phyloP scores from a whole-genome alignment of 192 early-diverging fungal species.

The Coemansia sp. region DNA sequence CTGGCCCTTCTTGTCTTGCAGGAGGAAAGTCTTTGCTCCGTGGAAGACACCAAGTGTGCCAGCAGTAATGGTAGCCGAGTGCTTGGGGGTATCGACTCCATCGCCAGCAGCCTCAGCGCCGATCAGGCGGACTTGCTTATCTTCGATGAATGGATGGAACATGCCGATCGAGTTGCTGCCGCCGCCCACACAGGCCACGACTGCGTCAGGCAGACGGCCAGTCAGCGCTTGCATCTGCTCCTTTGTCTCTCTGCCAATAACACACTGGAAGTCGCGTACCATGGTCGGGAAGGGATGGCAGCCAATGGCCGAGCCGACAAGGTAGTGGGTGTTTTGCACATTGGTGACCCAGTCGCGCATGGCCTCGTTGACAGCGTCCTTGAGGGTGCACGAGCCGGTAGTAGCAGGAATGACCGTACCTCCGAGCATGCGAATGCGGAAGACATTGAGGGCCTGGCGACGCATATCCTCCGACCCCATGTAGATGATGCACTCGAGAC shows the following conservation, averaged over 20 bases:
- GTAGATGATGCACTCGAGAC: constrained; percentile 93
- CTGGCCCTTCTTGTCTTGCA: constrained; percentile 96
- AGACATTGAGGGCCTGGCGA: constrained; percentile 93
- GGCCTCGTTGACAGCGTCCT: constrained; percentile 99
- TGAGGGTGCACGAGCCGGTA: constrained; percentile 79
- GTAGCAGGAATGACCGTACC: constrained; percentile 85
- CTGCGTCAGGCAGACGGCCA: constrained; percentile 83
- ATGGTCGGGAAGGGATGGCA: constrained; percentile 97
- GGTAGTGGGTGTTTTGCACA: constrained; percentile 88
- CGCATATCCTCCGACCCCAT: constrained; percentile 97
- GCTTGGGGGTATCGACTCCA: constrained; percentile 80
- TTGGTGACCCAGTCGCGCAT: constrained; percentile 99
- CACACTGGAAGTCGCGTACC: constrained; percentile 97
- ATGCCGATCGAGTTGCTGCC: constrained; percentile 97
- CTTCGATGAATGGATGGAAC: constrained; percentile 92
- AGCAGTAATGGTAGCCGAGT: constrained; percentile 84
- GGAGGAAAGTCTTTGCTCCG: constrained; percentile 90
- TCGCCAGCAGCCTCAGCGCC: constrained; percentile 96
- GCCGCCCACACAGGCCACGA: constrained; percentile 97
- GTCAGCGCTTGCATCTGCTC: constrained; percentile 79
- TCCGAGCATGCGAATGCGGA: constrained; percentile 91
- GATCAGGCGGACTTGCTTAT: constrained; percentile 78
- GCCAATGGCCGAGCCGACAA: constrained; percentile 96
- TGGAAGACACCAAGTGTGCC: constrained; percentile 93
- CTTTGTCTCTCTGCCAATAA: constrained; percentile 89